These are phyloP conservation scores for Pestalotiopsis sp. DNA, from an alignment of 2,329 filamentous ascomycete species.

Conservation along the genomic window DNA sequence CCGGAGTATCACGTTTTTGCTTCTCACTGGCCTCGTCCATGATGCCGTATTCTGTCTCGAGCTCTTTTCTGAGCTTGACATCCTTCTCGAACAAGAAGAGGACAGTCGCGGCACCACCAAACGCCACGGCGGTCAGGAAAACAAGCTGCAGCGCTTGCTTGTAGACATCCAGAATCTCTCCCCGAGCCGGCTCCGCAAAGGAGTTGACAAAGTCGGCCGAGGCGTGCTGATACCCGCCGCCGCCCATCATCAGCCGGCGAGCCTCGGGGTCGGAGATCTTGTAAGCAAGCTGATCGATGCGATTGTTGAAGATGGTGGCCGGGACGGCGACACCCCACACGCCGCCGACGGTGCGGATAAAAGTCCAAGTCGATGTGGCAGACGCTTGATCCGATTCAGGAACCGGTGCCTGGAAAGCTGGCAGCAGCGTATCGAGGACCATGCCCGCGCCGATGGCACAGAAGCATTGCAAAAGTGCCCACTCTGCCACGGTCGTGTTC, in stretches of 20 bases:
- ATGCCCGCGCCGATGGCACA: conserved; percentile 38
- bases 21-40: background rate
- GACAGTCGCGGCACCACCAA: conserved; percentile 5
- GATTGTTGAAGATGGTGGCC: conserved; percentile 35
- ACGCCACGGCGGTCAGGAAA: background rate
- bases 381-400: conserved; percentile 31
- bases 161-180: background rate
- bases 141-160: background rate
- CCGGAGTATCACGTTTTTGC: no score
- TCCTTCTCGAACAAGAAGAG: conserved; percentile 11
- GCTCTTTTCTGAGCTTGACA: background rate
- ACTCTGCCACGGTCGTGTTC: background rate
- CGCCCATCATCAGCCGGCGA: background rate
- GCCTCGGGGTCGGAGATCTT: background rate
- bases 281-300: background rate
- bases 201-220: background rate
- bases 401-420: conserved; percentile 39
- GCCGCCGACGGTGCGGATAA: conserved; percentile 42
- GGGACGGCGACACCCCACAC: conserved; percentile 45
- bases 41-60: conserved; percentile 15
- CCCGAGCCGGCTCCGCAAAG: background rate
- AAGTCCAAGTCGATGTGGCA: conserved; percentile 37
- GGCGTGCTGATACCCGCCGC: background rate
- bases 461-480: conserved; percentile 24
- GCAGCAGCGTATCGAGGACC: conserved; percentile 37